Conservation (phyloP, 129 eudicot genomes). For the Helianthus annuus region DNA sequence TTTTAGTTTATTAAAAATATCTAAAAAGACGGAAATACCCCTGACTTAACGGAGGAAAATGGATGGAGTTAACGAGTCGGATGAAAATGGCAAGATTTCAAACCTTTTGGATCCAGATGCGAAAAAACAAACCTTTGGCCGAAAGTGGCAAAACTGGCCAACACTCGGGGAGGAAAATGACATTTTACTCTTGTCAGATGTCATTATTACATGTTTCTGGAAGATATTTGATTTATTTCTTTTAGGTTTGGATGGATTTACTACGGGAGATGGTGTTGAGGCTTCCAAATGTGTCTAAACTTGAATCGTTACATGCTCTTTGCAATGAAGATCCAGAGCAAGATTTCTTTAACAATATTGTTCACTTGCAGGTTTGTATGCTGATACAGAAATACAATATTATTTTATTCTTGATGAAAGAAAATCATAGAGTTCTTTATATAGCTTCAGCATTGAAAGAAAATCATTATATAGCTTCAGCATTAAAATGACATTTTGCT, state of each 20-base stretch:
- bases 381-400: neutral
- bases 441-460: neutral
- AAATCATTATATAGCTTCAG: neutral
- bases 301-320: conserved; percentile 50
- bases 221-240: conserved; percentile 1
- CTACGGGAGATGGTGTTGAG: conserved; percentile 73
- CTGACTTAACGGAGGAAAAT: no score
- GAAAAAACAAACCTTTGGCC: no score
- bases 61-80: no score
- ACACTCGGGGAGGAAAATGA: no score
- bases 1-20: no score
- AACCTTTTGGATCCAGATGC: no score
- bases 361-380: conserved; percentile 69
- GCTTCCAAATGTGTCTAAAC: conserved; percentile 55
- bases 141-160: no score
- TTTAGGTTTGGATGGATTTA: conserved; percentile 89
- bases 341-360: conserved; percentile 74
- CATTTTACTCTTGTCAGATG: no score
- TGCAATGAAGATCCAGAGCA: conserved; percentile 68
- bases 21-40: no score
- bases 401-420: neutral
- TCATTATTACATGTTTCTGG: neutral
- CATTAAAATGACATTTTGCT: neutral
- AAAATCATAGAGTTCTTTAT: neutral
- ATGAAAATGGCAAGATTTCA: no score